These are phyloP conservation scores for Aspergillus sp. DNA, from an alignment of 2,329 filamentous ascomycete genomes.

Conservation along the genomic window DNA sequence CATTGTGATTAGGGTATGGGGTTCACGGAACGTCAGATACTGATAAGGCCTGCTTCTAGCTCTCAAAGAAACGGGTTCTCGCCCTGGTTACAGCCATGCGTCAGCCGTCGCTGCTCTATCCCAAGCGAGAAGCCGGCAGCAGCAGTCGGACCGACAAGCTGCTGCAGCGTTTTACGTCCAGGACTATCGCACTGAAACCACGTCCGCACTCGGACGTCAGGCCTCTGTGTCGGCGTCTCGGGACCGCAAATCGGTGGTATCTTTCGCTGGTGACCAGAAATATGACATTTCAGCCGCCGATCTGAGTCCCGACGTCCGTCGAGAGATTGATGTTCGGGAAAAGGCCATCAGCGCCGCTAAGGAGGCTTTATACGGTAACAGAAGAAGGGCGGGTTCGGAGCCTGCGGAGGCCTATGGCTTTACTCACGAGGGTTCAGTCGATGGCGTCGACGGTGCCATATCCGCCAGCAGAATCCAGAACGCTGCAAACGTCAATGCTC, in stretches of 20 bases:
- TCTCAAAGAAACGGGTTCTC: slow-evolving; percentile 49
- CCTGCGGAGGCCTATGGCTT: slow-evolving; percentile 63
- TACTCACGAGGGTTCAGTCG: slow-evolving; percentile 60
- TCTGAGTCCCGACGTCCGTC: slow-evolving; percentile 55
- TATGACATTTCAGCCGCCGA: slow-evolving; percentile 59
- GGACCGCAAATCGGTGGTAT: slow-evolving; percentile 20
- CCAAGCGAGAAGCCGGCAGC: slow-evolving; percentile 68
- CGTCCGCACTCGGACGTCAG: slow-evolving; percentile 65
- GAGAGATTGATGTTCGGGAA: slow-evolving; percentile 50
- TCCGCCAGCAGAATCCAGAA: slow-evolving; percentile 64
- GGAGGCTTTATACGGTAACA: slow-evolving; percentile 64
- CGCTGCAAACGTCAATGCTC: slow-evolving; percentile 65
- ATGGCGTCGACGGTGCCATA: slow-evolving; percentile 39
- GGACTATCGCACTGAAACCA: slow-evolving; percentile 54
- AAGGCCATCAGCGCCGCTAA: slow-evolving; percentile 73
- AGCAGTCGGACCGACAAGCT: slow-evolving; percentile 49
- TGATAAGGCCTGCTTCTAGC: slow-evolving; percentile 13
- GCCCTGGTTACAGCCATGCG: slow-evolving; percentile 53
- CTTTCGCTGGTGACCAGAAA: slow-evolving; percentile 14
- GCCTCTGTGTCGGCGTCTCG: slow-evolving; percentile 65
- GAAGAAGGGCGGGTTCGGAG: slow-evolving; percentile 64
- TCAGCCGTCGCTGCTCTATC: slow-evolving; percentile 75
- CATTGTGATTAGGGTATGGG: background rate
- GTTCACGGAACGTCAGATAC: background rate
- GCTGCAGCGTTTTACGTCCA: slow-evolving; percentile 58